Evolutionary conservation across 2,329 filamentous ascomycete genomes (phyloP).

Genomic region (Epichloe baconii): DNA sequence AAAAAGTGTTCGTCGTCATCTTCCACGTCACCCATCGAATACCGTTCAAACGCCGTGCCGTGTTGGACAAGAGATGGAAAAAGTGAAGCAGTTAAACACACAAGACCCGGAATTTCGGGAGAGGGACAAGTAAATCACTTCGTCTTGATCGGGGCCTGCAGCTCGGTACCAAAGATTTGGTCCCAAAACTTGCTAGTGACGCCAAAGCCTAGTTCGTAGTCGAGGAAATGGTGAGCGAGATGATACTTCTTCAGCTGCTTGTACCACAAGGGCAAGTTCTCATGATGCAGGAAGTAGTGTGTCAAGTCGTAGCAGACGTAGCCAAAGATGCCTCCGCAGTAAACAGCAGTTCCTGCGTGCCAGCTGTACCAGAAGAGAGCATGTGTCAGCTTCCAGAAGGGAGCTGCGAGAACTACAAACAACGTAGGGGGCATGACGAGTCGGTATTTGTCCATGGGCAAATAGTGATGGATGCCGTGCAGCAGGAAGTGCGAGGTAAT

Average conservation of each 20-base stretch:
- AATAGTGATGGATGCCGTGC: conserved; percentile 93
- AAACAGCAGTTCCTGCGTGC: conserved; percentile 67
- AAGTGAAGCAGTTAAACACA: conserved; percentile 6
- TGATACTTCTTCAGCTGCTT: conserved; percentile 94
- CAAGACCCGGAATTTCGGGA: not conserved
- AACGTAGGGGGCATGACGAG: conserved; percentile 93
- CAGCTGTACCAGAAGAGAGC: conserved; percentile 71
- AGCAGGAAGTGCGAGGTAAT: conserved; percentile 85
- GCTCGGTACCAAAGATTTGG: conserved; percentile 75
- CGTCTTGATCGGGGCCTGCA: conserved; percentile 30
- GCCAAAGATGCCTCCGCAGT: conserved; percentile 83
- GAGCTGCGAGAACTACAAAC: conserved; percentile 69
- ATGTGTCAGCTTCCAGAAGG: conserved; percentile 90
- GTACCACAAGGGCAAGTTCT: conserved; percentile 82
- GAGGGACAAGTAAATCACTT: conserved; percentile 12
- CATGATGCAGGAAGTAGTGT: conserved; percentile 96
- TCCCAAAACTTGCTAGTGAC: conserved; percentile 98
- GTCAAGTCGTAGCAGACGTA: conserved; percentile 96
- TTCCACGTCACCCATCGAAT: not conserved
- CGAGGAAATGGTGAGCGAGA: conserved; percentile 91
- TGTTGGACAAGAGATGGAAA: conserved; percentile 1
- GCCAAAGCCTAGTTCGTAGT: conserved; percentile 95
- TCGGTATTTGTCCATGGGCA: conserved; percentile 97
- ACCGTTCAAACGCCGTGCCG: conserved; percentile 6
- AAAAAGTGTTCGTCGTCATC: not conserved